phyloP scores from a whole-genome alignment of 2,329 filamentous ascomycete genomes.

The Cryoendolithus antarcticus region DNA sequence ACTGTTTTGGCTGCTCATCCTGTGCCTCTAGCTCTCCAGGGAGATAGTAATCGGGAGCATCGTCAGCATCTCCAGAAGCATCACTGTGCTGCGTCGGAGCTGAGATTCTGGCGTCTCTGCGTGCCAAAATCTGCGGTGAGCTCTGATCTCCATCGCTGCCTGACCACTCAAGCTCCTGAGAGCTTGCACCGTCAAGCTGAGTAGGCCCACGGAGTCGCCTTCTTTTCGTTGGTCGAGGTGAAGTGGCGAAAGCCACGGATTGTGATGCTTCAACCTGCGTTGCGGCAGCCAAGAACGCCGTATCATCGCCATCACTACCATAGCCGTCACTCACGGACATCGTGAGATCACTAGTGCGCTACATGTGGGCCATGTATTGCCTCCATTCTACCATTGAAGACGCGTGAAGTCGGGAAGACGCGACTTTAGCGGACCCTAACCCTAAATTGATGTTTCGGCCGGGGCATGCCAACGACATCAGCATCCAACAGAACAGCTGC shows the following conservation, averaged over 20 bases:
- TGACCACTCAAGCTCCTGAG: constrained; percentile 9
- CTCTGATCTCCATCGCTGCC: constrained; percentile 11
- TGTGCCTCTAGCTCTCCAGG: constrained; percentile 13
- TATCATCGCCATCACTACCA: constrained; percentile 21
- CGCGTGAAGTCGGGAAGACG: no score
- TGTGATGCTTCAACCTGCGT: constrained; percentile 20
- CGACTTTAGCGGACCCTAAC: no score
- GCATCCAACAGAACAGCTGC: neutral
- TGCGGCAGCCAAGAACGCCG: constrained; percentile 19
- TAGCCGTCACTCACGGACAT: constrained; percentile 23
- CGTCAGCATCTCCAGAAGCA: constrained; percentile 6
- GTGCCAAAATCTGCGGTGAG: constrained; percentile 5
- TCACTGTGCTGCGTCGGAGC: constrained; percentile 4
- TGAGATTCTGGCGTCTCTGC: neutral
- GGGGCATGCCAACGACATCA: no score
- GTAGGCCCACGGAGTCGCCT: constrained; percentile 11
- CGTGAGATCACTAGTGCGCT: neutral
- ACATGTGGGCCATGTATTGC: no score
- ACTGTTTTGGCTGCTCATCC: constrained; percentile 18
- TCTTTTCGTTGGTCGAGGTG: constrained; percentile 21
- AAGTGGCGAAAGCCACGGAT: constrained; percentile 18
- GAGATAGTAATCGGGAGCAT: constrained; percentile 14
- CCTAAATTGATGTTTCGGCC: no score
- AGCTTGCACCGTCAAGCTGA: constrained; percentile 15
- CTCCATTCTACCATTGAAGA: no score